Base-by-base conservation (phyloP, 306 rosid species). In the Cicer arietinum region DNA sequence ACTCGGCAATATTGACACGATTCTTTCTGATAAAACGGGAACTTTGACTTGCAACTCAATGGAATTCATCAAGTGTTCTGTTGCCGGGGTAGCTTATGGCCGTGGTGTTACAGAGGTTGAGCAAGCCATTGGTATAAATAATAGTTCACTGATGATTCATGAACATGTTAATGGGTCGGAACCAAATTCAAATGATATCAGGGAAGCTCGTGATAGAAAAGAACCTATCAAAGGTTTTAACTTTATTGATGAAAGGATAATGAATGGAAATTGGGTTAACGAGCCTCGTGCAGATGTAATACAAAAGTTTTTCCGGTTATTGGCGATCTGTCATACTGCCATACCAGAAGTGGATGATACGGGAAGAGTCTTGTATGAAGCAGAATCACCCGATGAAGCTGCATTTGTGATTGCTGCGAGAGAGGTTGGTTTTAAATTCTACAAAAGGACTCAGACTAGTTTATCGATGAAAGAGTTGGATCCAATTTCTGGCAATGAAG, bases 331-430 rank as follows among this genome's bases (percentile, higher is more conserved):
- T 81, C 98, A 93, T 80, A 93, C 98, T 14, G 98, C 95, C 62
- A 86, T 93, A 65, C 98, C 98, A 4, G 96, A 90, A 81, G 85
- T 89, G 59, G 84, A 93, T 82, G 93, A 71, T 18, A 87, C 85
- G 0, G 89, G 91, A 59, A 86, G 84, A 48, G 76, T 89, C 47
- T 62, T 89, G 17, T 93, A 93, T 8, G 98, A 93, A 84, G 98
- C 98, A 73, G 98, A 93, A 83, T 93, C 98, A 48, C 98, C 98
- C 0, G 98, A 93, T 81, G 98, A 93, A 90, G 95, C 96, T 20
- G 95, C 98, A 53, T 93, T 93, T 75, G 95, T 93, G 78, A 90
- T 93, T 85, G 94, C 98, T 56, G 95, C 96, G 42, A 86, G 96
- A 81, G 98, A 93, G 81, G 57, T 93, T 63, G 96, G 96, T 75